These are phyloP conservation scores for Gymnopilus junonius DNA, from an alignment of 768 basidiomycete species.

Conservation along the genomic window DNA sequence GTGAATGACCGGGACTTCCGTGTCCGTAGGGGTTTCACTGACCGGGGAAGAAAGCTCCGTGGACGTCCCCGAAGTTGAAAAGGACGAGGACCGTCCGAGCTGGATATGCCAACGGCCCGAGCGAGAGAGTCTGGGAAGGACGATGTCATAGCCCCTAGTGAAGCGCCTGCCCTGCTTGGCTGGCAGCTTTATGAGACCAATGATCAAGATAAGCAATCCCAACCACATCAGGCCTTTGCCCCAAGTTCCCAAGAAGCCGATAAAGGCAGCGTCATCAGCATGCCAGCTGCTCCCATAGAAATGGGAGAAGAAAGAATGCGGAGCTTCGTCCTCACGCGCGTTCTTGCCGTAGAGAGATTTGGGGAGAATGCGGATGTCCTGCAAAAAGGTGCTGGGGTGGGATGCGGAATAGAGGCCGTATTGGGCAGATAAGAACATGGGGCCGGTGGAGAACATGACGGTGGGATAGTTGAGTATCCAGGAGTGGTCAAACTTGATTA, in stretches of 20 bases:
- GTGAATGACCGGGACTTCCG: slow-evolving; percentile 61
- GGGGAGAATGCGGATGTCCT: slow-evolving; percentile 89
- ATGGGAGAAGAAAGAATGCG: slow-evolving; percentile 94
- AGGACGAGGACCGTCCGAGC: slow-evolving; percentile 56
- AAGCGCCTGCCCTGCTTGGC: slow-evolving; percentile 64
- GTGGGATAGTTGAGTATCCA: slow-evolving; percentile 98
- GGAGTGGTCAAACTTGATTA: slow-evolving; percentile 88
- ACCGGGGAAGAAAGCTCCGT: slow-evolving; percentile 47
- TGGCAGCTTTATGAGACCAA: slow-evolving; percentile 67
- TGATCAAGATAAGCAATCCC: slow-evolving; percentile 71
- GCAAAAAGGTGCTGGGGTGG: slow-evolving; percentile 65
- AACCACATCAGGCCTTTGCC: slow-evolving; percentile 90
- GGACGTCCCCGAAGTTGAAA: slow-evolving; percentile 49
- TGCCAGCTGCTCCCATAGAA: slow-evolving; percentile 99
- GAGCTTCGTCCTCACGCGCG: slow-evolving; percentile 78
- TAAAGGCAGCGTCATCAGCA: slow-evolving; percentile 97
- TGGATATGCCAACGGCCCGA: slow-evolving; percentile 79
- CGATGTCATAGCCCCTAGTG: slow-evolving; percentile 70
- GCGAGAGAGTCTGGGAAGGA: slow-evolving; percentile 75
- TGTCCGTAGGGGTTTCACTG: slow-evolving; percentile 48
- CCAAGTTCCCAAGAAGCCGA: slow-evolving; percentile 88
- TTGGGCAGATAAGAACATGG: slow-evolving; percentile 97
- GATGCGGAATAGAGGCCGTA: slow-evolving; percentile 85
- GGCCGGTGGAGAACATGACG: slow-evolving; percentile 99
- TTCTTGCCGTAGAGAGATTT: slow-evolving; percentile 99